These are phyloP conservation scores for Babesia sp. DNA, from an alignment of 169 alveolate genomes.

Conservation along the genomic window DNA sequence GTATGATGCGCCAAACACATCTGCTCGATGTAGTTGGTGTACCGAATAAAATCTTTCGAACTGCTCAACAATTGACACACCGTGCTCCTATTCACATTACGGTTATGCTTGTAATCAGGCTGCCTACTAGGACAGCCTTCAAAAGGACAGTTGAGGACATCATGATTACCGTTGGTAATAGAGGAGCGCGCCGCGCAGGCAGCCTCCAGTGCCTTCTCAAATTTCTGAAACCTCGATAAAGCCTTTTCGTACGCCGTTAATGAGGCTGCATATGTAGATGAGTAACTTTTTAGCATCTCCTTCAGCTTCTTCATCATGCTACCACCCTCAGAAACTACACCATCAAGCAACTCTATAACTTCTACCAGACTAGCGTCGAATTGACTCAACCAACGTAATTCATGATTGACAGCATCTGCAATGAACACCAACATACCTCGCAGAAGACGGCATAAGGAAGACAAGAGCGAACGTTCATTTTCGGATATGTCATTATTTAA, in stretches of 20 bases:
- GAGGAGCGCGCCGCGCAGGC: neutral
- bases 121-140: slow-evolving; percentile 1
- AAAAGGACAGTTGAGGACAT: slow-evolving; percentile 17
- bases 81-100: neutral
- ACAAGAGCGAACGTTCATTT: neutral
- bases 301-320: slow-evolving; percentile 4
- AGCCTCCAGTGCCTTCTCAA: slow-evolving; percentile 21
- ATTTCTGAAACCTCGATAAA: neutral
- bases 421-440: slow-evolving; percentile 20
- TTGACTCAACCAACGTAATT: neutral
- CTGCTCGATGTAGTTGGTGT: slow-evolving; percentile 53
- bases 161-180: neutral
- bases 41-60: slow-evolving; percentile 37
- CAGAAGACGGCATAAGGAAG: neutral
- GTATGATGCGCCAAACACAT: slow-evolving; percentile 16
- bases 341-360: neutral
- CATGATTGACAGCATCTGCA: slow-evolving; percentile 4
- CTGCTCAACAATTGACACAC: neutral
- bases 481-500: slow-evolving; percentile 17
- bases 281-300: neutral
- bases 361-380: slow-evolving; percentile 9
- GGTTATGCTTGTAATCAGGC: neutral
- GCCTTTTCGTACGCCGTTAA: slow-evolving; percentile 18
- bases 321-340: neutral
- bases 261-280: slow-evolving; percentile 2